These are phyloP conservation scores for Phytophthora syringae DNA, from an alignment of 352 stramenopile species.

Conservation along the genomic window DNA sequence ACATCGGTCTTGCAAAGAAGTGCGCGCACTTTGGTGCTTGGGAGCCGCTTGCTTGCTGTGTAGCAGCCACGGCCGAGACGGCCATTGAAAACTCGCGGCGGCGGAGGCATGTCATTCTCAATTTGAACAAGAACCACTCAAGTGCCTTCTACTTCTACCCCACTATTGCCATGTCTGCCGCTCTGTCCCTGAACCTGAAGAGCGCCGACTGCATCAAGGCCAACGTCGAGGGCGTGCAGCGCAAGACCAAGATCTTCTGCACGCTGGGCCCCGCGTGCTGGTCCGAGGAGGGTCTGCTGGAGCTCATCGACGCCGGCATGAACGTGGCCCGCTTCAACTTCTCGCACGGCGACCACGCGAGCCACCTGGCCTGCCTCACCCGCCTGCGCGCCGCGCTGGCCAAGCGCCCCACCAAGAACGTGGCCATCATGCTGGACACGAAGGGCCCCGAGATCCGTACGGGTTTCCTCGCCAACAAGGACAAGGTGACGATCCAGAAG, in stretches of 20 bases:
- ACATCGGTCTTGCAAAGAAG: background rate
- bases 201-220: constrained; percentile 31
- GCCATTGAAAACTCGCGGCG: background rate
- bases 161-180: constrained; percentile 25
- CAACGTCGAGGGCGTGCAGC: constrained; percentile 32
- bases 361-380: constrained; percentile 61
- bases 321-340: constrained; percentile 98
- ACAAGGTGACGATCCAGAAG: constrained; percentile 73
- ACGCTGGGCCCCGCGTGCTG: constrained; percentile 90
- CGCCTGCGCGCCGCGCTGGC: constrained; percentile 67
- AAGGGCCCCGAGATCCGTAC: constrained; percentile 97
- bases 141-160: constrained; percentile 6
- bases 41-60: background rate
- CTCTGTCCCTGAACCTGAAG: constrained; percentile 30
- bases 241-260: constrained; percentile 92
- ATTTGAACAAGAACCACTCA: constrained; percentile 15
- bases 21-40: background rate
- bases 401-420: constrained; percentile 70
- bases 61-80: background rate
- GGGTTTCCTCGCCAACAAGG: constrained; percentile 80
- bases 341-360: constrained; percentile 96
- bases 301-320: constrained; percentile 91
- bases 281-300: constrained; percentile 91
- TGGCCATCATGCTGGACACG: constrained; percentile 97
- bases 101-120: constrained; percentile 2